Evolutionary conservation across 2,329 filamentous ascomycete species (phyloP), one percentile per base, ranked within the genome.

Genomic region (Colletotrichum siamense): DNA sequence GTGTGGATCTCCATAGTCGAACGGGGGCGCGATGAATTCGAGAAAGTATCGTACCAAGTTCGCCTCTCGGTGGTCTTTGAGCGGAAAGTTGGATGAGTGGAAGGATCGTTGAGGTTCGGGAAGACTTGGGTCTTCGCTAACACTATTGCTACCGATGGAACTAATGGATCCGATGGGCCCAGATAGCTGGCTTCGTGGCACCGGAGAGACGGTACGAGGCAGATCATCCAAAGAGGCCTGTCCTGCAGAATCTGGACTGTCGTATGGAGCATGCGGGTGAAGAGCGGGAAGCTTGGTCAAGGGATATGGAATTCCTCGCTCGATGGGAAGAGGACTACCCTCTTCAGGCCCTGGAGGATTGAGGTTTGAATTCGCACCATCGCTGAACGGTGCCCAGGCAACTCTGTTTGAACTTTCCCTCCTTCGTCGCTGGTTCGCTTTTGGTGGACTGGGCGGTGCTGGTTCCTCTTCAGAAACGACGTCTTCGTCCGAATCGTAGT

Each of bases 401-500:
- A 34, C 26, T n/a, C 18, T 61, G 24, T 28, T 61, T 12, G 30
- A 13, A 10, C 18, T 59, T 0, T 59, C 34, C 13, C 30, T 44
- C 22, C 10, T 24, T 0, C 26, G 16, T 13, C 18, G 57, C 15
- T n/a, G 68, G 4, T n/a, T 18, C n/a, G 32, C 36, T n/a, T n/a
- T 62, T 8, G 66, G 57, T 2, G 34, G 49, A 16, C 59, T 65
- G 4, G 59, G 59, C 44, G 10, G n/a, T 10, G 30, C 18, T 5
- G 24, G 12, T 8, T 64, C 66, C 3, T 74, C 71, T 13, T 63
- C 59, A 12, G 44, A 30, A 15, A 61, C 13, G 15, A 44, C 22
- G 18, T 70, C 71, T 3, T 74, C 71, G 30, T 74, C 71, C 3
- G 59, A 70, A 7, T 74, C 71, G n/a, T 55, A 70, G 7, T 36